phyloP scores from a whole-genome alignment of 352 stramenopile genomes.

The Stephanocyclus meneghinianus region DNA sequence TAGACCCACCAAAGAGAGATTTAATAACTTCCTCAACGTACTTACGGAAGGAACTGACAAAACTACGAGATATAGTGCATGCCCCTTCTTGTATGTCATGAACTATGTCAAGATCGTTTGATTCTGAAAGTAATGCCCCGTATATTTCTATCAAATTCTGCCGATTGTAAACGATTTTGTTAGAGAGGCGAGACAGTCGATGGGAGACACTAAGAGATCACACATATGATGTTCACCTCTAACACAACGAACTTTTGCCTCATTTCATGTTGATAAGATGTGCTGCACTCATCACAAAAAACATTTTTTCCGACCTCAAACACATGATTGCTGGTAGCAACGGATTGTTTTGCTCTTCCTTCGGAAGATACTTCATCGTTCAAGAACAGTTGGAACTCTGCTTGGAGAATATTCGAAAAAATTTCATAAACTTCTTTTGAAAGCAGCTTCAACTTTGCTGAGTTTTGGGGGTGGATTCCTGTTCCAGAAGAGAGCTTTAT shows the following conservation, averaged over 20 bases:
- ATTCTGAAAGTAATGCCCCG: conserved; percentile 31
- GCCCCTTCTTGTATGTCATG: conserved; percentile 7
- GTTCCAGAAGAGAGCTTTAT: neutral
- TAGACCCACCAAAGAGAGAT: conserved; percentile 5
- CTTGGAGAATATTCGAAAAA: conserved; percentile 43
- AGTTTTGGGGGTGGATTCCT: conserved; percentile 54
- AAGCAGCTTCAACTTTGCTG: conserved; percentile 64
- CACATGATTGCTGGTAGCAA: conserved; percentile 5
- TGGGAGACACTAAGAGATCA: neutral
- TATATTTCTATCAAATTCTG: conserved; percentile 44
- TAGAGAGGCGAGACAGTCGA: neutral
- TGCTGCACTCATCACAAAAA: conserved; percentile 55
- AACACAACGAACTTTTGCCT: conserved; percentile 38
- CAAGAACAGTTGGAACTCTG: conserved; percentile 42
- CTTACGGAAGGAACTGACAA: conserved; percentile 39
- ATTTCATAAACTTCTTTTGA: conserved; percentile 51
- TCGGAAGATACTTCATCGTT: neutral
- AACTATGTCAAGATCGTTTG: conserved; percentile 38
- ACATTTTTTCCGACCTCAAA: conserved; percentile 51
- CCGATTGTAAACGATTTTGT: neutral
- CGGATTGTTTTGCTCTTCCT: neutral
- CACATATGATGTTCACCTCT: conserved; percentile 20
- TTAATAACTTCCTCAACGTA: conserved; percentile 42
- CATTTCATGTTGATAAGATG: conserved; percentile 40
- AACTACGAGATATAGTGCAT: conserved; percentile 48